These are phyloP conservation scores for Pseudogymnoascus sp. DNA, from an alignment of 2,329 filamentous ascomycete species.

Conservation along the genomic window DNA sequence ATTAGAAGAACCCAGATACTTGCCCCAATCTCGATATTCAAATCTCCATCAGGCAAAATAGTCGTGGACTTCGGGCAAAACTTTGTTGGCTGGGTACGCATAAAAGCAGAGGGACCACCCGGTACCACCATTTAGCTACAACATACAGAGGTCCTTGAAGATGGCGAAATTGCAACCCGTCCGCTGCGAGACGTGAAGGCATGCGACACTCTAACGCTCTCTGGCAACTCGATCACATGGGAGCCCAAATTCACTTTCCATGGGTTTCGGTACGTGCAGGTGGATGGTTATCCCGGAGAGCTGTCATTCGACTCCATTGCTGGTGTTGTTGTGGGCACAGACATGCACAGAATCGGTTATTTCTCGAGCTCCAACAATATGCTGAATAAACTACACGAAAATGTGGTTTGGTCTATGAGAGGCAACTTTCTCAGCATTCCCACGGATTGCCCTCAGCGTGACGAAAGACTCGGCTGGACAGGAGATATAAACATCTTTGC, in stretches of 20 bases:
- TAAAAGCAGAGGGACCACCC: not conserved
- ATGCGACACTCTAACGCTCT: constrained; percentile 28
- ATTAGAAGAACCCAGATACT: constrained; percentile 30
- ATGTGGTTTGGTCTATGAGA: constrained; percentile 36
- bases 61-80: constrained; percentile 1
- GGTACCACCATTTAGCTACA: constrained; percentile 25
- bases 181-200: constrained; percentile 30
- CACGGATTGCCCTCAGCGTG: constrained; percentile 49
- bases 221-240: constrained; percentile 26
- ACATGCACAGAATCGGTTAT: constrained; percentile 27
- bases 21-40: constrained; percentile 8
- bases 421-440: constrained; percentile 50
- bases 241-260: constrained; percentile 38
- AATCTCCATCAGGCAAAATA: not conserved
- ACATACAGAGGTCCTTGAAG: constrained; percentile 35
- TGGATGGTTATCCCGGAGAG: constrained; percentile 28
- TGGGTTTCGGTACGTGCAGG: constrained; percentile 38
- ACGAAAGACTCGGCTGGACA: constrained; percentile 47
- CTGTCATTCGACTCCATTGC: constrained; percentile 15
- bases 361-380: constrained; percentile 23
- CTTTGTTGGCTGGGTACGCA: not conserved
- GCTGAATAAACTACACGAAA: constrained; percentile 36
- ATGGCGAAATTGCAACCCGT: constrained; percentile 30
- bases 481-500: constrained; percentile 39
- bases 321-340: constrained; percentile 31